Percentiles rank a stretch among this genome's conserved stretches.
phyloP scores from a whole-genome alignment of 495 filamentous ascomycete genomes.

The Daldinia concentrica region DNA sequence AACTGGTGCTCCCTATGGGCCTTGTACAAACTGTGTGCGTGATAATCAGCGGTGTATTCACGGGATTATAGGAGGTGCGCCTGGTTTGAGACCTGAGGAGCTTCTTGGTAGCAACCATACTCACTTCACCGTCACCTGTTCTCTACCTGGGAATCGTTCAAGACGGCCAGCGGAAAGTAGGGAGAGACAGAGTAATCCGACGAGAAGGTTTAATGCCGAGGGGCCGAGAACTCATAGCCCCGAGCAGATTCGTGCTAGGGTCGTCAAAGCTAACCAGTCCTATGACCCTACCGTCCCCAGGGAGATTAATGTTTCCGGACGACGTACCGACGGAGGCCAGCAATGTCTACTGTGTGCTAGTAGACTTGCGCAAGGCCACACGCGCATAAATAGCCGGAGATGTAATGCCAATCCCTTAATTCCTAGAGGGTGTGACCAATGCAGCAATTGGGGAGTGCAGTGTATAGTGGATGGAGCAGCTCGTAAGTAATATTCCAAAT shows the following conservation, averaged over 20 bases:
- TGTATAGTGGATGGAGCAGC: neutral
- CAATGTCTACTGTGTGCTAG: neutral
- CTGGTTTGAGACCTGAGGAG: neutral
- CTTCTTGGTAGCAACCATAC: neutral
- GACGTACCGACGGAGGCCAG: neutral
- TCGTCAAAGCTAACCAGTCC: no score
- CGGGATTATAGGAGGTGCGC: no score
- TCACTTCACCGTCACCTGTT: neutral
- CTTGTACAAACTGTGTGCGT: neutral
- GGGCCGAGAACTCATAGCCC: neutral
- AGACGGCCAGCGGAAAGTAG: neutral
- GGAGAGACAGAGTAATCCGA: neutral
- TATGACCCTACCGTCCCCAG: neutral
- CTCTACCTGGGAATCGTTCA: neutral
- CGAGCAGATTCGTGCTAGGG: no score
- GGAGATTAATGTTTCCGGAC: neutral
- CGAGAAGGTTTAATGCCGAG: neutral
- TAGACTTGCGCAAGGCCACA: neutral
- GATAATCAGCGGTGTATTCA: neutral
- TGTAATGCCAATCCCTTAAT: neutral
- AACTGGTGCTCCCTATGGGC: neutral
- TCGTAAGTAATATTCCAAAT: neutral
- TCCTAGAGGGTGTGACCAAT: neutral
- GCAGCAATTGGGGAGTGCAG: slow-evolving; percentile 1
- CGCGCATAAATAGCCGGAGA: neutral